Evolutionary conservation across 228 moss, liverwort and hornwort species (phyloP).

Genomic region (Sphagnum fallax): DNA sequence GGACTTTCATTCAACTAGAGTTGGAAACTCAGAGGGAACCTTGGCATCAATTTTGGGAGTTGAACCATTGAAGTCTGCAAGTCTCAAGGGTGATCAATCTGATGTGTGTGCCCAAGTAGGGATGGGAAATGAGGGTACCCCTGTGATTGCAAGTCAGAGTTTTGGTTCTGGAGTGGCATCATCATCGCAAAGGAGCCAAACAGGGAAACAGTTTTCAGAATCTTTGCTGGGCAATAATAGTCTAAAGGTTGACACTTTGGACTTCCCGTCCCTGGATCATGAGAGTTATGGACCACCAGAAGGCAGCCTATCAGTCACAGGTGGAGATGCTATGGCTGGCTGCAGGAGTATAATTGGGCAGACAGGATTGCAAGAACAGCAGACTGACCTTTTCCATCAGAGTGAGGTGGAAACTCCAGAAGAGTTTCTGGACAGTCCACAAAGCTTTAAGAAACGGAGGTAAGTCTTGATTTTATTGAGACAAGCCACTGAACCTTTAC

Average conservation of each 20-base stretch:
- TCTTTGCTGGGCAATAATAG: constrained; percentile 12
- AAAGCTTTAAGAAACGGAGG: constrained; percentile 73
- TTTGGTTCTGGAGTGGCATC: constrained; percentile 42
- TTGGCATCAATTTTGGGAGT: constrained; percentile 75
- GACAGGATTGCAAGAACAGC: constrained; percentile 37
- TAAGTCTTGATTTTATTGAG: constrained; percentile 5
- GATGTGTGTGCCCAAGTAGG: background rate
- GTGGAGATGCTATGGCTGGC: constrained; percentile 12
- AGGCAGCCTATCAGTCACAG: constrained; percentile 29
- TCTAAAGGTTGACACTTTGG: constrained; percentile 28
- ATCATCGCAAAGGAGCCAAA: constrained; percentile 16
- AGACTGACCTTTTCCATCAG: constrained; percentile 49
- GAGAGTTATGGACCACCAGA: constrained; percentile 39
- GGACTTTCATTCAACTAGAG: constrained; percentile 24
- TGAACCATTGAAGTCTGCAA: constrained; percentile 30
- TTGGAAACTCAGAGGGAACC: constrained; percentile 48
- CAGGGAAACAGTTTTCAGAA: constrained; percentile 24
- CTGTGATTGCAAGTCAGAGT: constrained; percentile 22
- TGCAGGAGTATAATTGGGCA: constrained; percentile 47
- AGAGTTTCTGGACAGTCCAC: constrained; percentile 71
- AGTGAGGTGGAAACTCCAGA: constrained; percentile 53
- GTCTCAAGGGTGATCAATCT: constrained; percentile 24
- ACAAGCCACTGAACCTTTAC: no score
- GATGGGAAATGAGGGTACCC: constrained; percentile 16
- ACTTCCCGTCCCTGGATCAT: constrained; percentile 42